Base-by-base conservation (phyloP, 139 green algal species). In the Tetratostichococcus sp. region DNA sequence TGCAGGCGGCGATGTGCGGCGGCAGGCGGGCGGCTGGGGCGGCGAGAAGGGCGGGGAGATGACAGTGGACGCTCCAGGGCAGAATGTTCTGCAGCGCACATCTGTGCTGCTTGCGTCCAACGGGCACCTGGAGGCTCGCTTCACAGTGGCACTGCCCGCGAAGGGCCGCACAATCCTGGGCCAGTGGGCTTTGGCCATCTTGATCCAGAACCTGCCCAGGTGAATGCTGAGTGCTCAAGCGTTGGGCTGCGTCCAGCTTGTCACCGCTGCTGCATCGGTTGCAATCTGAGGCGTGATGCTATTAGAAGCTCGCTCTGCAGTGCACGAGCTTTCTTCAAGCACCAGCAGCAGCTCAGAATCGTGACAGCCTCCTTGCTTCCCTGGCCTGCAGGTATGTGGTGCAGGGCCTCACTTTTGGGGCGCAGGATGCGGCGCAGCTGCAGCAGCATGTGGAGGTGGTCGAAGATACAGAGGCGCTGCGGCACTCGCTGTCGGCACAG, bases 21-120 rank as follows among this genome's bases (percentile, higher is more conserved):
- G 33, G 73, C 65, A 84, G 71, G 39, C 35, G 28, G 78, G 79
- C 19, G 84, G 87, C 1, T 93, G 88, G 88, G 42, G 74, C 23
- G 87, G 83, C 2, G 76, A 85, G 14, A 93, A 93, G 76, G 89
- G 89, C n/a, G 89, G 89, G 0, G 89, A 94, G 35, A 82, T 94
- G 62, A 80, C 59, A 30, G 79, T 94, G 33, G 86, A 94, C 62
- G 4, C 28, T 28, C 81, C 82, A 31, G 84, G 87, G 5, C 87
- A 91, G 75, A 65, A 88, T 35, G 86, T 93, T 30, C 58, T 93
- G 77, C 80, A 93, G 75, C 83, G 89, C 33, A 91, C 81, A 3
- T 82, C 82, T 0, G 81, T 93, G 5, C 28, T 85, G 11, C 66
- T 93, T 25, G 69, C 14, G 4, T 4, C 33, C 2, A 28, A 8